Base-by-base conservation (phyloP, 495 filamentous ascomycete species). In the Aspergillus heteromorphus region DNA sequence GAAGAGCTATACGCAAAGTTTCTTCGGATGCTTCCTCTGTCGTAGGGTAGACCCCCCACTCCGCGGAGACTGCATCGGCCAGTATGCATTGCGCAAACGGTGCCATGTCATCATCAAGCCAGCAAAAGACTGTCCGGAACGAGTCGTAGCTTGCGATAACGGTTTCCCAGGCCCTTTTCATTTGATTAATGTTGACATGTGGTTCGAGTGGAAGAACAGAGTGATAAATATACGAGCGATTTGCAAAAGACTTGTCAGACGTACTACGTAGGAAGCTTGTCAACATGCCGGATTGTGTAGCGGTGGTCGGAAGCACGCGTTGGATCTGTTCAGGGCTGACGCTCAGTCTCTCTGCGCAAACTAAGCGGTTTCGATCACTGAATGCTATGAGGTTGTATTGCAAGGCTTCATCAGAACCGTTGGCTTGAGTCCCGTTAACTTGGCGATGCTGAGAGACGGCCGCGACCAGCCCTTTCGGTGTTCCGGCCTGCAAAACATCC, bases 271-370 rank as follows among this genome's bases (percentile, higher is more conserved):
- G 65, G 7, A 85, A 84, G 40, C 82, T 77, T 5, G 83, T 78
- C 45, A 92, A 78, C 73, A 92, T 89, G 2, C 86, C 88, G 51
- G 87, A 79, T 58, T 93, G 89, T 1, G 89, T 70, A 0, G 87
- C 77, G 0, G 88, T 89, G 53, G 87, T 89, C 2, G 87, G 89
- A 0, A 81, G 73, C 38, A 91, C 79, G 45, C 78, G 76, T 52
- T 87, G 79, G 4, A 93, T 78, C 9, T 81, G 67, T 6, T 72
- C 58, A 2, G 57, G 45, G 0, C 58, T 52, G 6, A 83, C 40
- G 2, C 63, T 63, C 0, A 88, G 72, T 16, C 66, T 68, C 25
- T 70, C 65, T 19, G 74, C 78, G 25, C 78, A 72, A 4, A 31
- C 29, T 30, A 9, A 34, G 23, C 2, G 55, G 18, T 63, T 63